These are phyloP conservation scores for Turritis glabra DNA, from an alignment of 345 rosid genomes.

Conservation along the genomic window DNA sequence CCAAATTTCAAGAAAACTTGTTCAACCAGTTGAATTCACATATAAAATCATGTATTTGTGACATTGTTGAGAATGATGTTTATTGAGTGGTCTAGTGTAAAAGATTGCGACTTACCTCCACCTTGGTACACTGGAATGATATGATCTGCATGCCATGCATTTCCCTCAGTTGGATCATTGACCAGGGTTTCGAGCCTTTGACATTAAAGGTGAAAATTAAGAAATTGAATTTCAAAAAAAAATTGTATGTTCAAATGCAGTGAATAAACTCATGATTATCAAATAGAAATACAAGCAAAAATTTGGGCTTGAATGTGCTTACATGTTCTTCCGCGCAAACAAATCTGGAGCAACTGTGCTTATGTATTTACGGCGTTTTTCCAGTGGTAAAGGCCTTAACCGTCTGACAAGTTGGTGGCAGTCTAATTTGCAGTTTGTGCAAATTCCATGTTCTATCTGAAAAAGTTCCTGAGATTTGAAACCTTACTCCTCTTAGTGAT, in stretches of 20 bases:
- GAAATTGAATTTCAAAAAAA: neutral
- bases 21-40: slow-evolving; percentile 6
- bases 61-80: neutral
- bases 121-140: slow-evolving; percentile 85
- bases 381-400: slow-evolving; percentile 69
- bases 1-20: slow-evolving; percentile 4
- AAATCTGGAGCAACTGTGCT: slow-evolving; percentile 67
- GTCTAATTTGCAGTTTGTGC: slow-evolving; percentile 81
- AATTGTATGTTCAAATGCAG: neutral
- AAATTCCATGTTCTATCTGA: slow-evolving; percentile 77
- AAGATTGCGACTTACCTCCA: slow-evolving; percentile 59
- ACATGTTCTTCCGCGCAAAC: slow-evolving; percentile 67
- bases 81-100: neutral
- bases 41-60: neutral
- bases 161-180: slow-evolving; percentile 74
- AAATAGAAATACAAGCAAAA: neutral
- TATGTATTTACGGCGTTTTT: slow-evolving; percentile 57
- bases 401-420: slow-evolving; percentile 79
- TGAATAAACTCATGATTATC: neutral
- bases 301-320: slow-evolving; percentile 34
- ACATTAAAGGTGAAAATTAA: neutral
- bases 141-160: slow-evolving; percentile 98
- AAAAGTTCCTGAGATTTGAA: slow-evolving; percentile 74
- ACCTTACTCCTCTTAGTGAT: slow-evolving; percentile 21
- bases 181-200: slow-evolving; percentile 77